A percentile compares a stretch with the other conserved stretches of the same genome.
phyloP scores from a whole-genome alignment of 257 asterid species.

The Salvia hispanica region DNA sequence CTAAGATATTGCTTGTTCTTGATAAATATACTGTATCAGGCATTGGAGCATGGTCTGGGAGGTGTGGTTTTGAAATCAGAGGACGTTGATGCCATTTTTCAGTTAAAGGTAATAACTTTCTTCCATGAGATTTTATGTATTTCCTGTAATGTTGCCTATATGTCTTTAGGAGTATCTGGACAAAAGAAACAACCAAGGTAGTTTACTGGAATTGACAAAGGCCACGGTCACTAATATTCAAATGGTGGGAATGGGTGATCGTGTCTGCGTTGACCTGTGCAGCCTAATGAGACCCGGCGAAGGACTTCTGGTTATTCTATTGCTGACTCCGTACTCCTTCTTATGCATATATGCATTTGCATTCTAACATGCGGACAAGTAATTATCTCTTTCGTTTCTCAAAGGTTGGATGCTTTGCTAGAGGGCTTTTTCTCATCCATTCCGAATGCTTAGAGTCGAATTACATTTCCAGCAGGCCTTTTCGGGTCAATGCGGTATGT shows the following conservation, averaged over 20 bases:
- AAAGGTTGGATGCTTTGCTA: constrained; percentile 90
- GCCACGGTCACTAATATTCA: constrained; percentile 62
- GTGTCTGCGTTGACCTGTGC: constrained; percentile 92
- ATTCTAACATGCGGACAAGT: neutral
- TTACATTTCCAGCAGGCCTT: constrained; percentile 94
- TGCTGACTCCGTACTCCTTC: constrained; percentile 15
- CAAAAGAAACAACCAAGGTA: constrained; percentile 54
- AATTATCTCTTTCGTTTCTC: constrained; percentile 7
- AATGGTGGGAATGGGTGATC: constrained; percentile 90
- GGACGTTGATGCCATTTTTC: constrained; percentile 59
- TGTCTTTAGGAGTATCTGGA: constrained; percentile 69
- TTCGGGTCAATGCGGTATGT: constrained; percentile 92
- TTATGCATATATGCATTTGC: constrained; percentile 14
- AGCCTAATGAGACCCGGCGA: constrained; percentile 92
- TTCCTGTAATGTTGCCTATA: constrained; percentile 20
- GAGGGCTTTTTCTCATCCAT: constrained; percentile 93
- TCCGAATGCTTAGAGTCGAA: constrained; percentile 89
- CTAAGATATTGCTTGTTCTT: neutral
- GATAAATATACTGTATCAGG: constrained; percentile 52
- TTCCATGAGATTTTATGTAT: neutral
- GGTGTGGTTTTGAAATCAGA: constrained; percentile 87
- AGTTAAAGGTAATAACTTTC: constrained; percentile 62
- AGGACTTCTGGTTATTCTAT: constrained; percentile 81
- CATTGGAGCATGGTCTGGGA: constrained; percentile 84
- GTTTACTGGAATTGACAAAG: constrained; percentile 58